These are phyloP conservation scores for Pseudozyma tsukubaensis DNA, from an alignment of 1,284 basidiomycete genomes.

Conservation along the genomic window DNA sequence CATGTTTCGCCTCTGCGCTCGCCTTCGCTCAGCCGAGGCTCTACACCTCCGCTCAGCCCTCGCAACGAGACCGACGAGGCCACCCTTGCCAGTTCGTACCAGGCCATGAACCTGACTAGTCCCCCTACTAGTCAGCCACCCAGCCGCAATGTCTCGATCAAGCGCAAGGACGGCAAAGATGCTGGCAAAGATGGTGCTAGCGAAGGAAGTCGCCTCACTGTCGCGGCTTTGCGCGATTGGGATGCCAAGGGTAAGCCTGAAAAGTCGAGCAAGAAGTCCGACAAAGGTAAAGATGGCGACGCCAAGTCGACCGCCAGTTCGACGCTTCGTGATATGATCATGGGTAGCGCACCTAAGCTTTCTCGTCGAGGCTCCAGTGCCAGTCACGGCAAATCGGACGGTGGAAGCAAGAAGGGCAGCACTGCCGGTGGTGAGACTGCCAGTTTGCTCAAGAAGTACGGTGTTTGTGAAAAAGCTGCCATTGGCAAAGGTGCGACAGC, in stretches of 20 bases:
- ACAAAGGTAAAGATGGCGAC: slow-evolving; percentile 53
- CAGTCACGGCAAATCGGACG: slow-evolving; percentile 57
- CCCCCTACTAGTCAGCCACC: slow-evolving; percentile 52
- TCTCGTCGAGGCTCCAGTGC: slow-evolving; percentile 60
- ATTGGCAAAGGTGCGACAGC: slow-evolving; percentile 98
- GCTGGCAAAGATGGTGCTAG: slow-evolving; percentile 20
- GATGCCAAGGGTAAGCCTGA: slow-evolving; percentile 55
- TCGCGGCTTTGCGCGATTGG: slow-evolving; percentile 63
- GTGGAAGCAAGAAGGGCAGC: slow-evolving; percentile 58
- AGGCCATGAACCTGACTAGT: slow-evolving; percentile 53
- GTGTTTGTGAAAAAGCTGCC: slow-evolving; percentile 93
- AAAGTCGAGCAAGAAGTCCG: slow-evolving; percentile 51
- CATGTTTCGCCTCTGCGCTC: slow-evolving; percentile 50
- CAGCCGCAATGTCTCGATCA: slow-evolving; percentile 60
- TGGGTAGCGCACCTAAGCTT: slow-evolving; percentile 65
- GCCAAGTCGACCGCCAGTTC: slow-evolving; percentile 62
- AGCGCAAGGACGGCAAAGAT: slow-evolving; percentile 45
- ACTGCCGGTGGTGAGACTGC: slow-evolving; percentile 58
- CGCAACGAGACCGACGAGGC: slow-evolving; percentile 50
- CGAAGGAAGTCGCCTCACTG: slow-evolving; percentile 57
- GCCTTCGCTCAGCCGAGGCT: slow-evolving; percentile 43
- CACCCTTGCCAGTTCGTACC: slow-evolving; percentile 38
- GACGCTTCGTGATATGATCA: slow-evolving; percentile 66
- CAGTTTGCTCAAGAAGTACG: slow-evolving; percentile 82
- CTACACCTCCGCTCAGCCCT: slow-evolving; percentile 55